These are phyloP conservation scores for Melastoma malabathricum DNA, from an alignment of 345 rosid species.

Conservation along the genomic window DNA sequence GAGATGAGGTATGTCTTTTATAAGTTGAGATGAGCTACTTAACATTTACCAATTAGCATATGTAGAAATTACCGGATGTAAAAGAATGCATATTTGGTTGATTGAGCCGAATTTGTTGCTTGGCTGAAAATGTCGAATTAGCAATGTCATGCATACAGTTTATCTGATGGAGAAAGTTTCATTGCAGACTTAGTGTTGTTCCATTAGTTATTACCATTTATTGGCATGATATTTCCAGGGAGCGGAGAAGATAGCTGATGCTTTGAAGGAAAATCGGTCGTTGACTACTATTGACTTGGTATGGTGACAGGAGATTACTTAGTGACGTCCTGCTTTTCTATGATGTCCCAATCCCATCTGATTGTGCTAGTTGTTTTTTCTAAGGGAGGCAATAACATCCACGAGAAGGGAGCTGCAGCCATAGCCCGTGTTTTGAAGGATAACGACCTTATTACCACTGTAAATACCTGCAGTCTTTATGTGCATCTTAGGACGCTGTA, in stretches of 20 bases:
- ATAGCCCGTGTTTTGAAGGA: constrained; percentile 72
- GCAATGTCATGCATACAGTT: too few relatives aligned
- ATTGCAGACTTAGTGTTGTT: neutral
- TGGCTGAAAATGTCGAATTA: too few relatives aligned
- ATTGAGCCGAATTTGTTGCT: too few relatives aligned
- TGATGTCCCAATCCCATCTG: too few relatives aligned
- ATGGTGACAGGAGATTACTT: constrained; percentile 9
- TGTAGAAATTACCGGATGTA: too few relatives aligned
- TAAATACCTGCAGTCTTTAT: constrained; percentile 17
- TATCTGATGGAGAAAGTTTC: too few relatives aligned
- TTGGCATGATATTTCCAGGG: constrained; percentile 38
- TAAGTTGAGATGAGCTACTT: neutral
- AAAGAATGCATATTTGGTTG: too few relatives aligned
- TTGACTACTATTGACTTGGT: constrained; percentile 75
- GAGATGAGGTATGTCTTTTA: constrained; percentile 60
- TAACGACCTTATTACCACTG: constrained; percentile 57
- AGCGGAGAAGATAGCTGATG: constrained; percentile 73
- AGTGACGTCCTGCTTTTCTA: too few relatives aligned
- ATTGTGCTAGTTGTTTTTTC: constrained; percentile 1
- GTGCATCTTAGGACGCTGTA: constrained; percentile 3
- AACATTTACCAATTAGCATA: too few relatives aligned
- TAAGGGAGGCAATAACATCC: constrained; percentile 95
- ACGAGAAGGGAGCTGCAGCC: constrained; percentile 53
- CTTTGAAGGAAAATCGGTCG: constrained; percentile 69
- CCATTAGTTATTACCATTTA: neutral